Base-by-base conservation (phyloP, 768 basidiomycete species). In the Suillus subluteus region DNA sequence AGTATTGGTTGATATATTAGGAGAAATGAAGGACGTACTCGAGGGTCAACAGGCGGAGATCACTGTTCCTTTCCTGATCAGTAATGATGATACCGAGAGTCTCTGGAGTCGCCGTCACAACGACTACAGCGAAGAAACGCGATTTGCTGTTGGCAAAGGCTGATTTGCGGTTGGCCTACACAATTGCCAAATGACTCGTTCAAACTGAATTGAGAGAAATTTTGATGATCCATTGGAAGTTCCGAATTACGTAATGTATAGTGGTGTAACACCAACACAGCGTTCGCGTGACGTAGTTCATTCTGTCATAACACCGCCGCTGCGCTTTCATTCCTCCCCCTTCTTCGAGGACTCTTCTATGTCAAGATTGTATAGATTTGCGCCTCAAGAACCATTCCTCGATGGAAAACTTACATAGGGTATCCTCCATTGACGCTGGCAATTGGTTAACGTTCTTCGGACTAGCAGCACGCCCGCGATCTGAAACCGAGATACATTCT, bases 11-110 rank as follows among this genome's bases (percentile, higher is more conserved):
- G 56, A 37, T 50, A 56, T 55, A 46, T 43, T 41, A 30, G 35
- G 55, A 72, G 68, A 73, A 72, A 71, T 71, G 71, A 68, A 68
- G 66, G 21, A 76, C 90, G 71, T 68, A 92, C 91, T 86, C 86
- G 77, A 88, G 87, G 88, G 89, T 88, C 89, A 91, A 79, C 77
- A 91, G 83, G 84, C 91, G 91, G 78, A 92, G 88, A 83, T 92
- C 91, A 79, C 80, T 84, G 81, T 91, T 91, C 82, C 88, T 86
- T 84, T 82, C 81, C 77, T 91, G 89, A 86, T 87, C 87, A 87
- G 86, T 82, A 90, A 91, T 92, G 77, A 75, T 91, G 87, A 79
- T 76, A 66, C 71, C 74, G 62, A 35, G 63, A 66, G 76, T 70
- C 77, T 80, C 80, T 79, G 79, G 75, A 72, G 84, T 80, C 85